Conservation (phyloP, 2,329 filamentous ascomycete genomes). For the Cladorrhinum sp. region DNA sequence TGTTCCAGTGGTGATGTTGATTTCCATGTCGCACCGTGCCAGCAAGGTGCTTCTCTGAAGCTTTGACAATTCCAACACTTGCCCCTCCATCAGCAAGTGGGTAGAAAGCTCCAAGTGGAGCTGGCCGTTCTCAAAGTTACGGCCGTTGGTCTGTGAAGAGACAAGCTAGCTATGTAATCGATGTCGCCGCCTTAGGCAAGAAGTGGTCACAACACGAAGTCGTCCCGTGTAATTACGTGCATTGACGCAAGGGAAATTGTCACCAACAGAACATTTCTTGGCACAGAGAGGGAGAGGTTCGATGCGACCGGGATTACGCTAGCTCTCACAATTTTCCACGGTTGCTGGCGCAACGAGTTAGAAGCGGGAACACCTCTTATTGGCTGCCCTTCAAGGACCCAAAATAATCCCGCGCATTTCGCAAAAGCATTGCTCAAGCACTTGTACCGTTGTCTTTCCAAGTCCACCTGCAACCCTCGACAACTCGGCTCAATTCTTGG, state of each 20-base stretch:
- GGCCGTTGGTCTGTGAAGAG: not conserved
- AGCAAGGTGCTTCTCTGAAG: not conserved
- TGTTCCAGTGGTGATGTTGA: not conserved
- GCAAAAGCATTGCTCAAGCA: slow-evolving; percentile 18
- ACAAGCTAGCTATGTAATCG: not conserved
- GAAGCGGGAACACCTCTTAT: slow-evolving; percentile 12
- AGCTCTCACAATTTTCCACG: slow-evolving; percentile 7
- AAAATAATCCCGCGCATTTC: slow-evolving; percentile 24
- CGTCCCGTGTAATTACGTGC: slow-evolving; percentile 3
- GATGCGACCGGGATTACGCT: slow-evolving; percentile 6
- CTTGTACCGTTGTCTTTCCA: slow-evolving; percentile 11
- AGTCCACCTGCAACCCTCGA: slow-evolving; percentile 24
- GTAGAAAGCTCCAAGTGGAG: not conserved
- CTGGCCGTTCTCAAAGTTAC: not conserved
- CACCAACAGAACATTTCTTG: slow-evolving; percentile 1
- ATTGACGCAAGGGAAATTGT: not conserved
- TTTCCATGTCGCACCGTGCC: not conserved
- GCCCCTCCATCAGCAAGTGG: not conserved
- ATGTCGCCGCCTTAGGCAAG: not conserved
- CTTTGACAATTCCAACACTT: not conserved
- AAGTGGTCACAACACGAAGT: not conserved
- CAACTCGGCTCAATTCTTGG: slow-evolving; percentile 36
- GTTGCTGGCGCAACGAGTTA: slow-evolving; percentile 23
- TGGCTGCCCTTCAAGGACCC: slow-evolving; percentile 16
- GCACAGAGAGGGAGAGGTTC: not conserved